These are phyloP conservation scores for Middelhovenomyces tepae DNA, from an alignment of 805 yeast genomes.

Conservation along the genomic window DNA sequence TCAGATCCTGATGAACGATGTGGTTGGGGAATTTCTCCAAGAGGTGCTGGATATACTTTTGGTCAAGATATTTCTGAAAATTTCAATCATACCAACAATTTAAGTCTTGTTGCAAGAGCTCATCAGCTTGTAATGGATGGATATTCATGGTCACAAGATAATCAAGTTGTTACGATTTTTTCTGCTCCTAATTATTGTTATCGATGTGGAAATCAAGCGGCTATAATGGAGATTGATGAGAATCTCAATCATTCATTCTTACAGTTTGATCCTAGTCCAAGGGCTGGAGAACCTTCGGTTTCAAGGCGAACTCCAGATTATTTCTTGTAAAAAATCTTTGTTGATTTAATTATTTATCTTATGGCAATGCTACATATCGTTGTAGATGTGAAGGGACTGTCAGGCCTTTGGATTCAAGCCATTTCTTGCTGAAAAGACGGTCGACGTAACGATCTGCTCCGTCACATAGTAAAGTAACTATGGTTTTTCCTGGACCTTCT, in stretches of 20 bases:
- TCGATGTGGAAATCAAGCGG: slow-evolving; percentile 93
- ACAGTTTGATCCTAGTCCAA: slow-evolving; percentile 86
- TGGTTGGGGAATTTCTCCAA: slow-evolving; percentile 96
- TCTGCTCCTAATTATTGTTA: slow-evolving; percentile 92
- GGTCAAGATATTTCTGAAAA: slow-evolving; percentile 93
- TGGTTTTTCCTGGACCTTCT: slow-evolving; percentile 67
- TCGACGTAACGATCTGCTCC: slow-evolving; percentile 86
- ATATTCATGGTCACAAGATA: slow-evolving; percentile 84
- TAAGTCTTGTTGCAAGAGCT: slow-evolving; percentile 83
- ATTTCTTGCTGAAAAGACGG: slow-evolving; percentile 63
- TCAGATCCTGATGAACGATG: slow-evolving; percentile 95
- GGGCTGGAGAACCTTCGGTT: slow-evolving; percentile 97
- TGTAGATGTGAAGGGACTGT: slow-evolving; percentile 62
- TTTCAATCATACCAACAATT: slow-evolving; percentile 83
- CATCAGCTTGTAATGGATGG: slow-evolving; percentile 99
- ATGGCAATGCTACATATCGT: slow-evolving; percentile 49
- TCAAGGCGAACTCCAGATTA: slow-evolving; percentile 92
- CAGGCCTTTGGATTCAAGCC: slow-evolving; percentile 67
- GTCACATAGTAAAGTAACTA: slow-evolving; percentile 85
- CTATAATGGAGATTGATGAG: slow-evolving; percentile 91
- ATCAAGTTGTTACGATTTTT: slow-evolving; percentile 76
- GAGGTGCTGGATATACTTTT: slow-evolving; percentile 98
- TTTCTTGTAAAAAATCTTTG: slow-evolving; percentile 47
- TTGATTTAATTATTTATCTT: not conserved
- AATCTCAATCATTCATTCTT: slow-evolving; percentile 77